These are phyloP conservation scores for Didymosphaeria variabile DNA, from an alignment of 2,329 filamentous ascomycete species.

Conservation along the genomic window DNA sequence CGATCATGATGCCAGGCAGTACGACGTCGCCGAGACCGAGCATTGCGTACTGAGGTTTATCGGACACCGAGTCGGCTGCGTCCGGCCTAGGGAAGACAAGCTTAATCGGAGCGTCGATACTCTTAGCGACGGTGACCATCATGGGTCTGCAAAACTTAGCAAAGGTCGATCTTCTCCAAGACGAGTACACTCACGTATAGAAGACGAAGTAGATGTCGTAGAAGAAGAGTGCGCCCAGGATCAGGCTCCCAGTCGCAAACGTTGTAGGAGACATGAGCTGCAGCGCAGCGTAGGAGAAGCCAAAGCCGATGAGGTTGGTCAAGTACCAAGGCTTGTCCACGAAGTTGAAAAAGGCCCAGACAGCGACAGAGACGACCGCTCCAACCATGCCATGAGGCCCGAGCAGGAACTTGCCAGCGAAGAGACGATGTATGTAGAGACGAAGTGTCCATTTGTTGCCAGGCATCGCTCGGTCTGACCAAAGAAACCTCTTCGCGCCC, in stretches of 20 bases:
- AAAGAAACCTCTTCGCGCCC: slow-evolving; percentile 51
- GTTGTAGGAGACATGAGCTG: slow-evolving; percentile 89
- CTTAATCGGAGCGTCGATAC: slow-evolving; percentile 91
- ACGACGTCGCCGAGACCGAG: slow-evolving; percentile 95
- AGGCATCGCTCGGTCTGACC: slow-evolving; percentile 59
- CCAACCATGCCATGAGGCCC: slow-evolving; percentile 64
- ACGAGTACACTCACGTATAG: slow-evolving; percentile 68
- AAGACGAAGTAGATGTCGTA: slow-evolving; percentile 97
- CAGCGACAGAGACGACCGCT: slow-evolving; percentile 62
- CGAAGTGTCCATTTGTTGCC: slow-evolving; percentile 62
- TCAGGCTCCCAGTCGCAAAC: slow-evolving; percentile 80
- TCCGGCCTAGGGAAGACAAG: slow-evolving; percentile 79
- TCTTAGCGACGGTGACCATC: slow-evolving; percentile 88
- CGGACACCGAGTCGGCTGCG: slow-evolving; percentile 54
- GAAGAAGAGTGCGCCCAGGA: slow-evolving; percentile 83
- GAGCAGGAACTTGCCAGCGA: slow-evolving; percentile 62
- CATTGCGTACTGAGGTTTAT: slow-evolving; percentile 67
- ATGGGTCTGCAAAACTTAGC: slow-evolving; percentile 64
- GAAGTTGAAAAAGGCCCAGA: slow-evolving; percentile 71
- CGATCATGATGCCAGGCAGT: slow-evolving; percentile 89
- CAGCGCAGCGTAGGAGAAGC: slow-evolving; percentile 84
- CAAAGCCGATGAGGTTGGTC: slow-evolving; percentile 87
- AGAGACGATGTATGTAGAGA: slow-evolving; percentile 63
- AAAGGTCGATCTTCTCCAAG: background rate
- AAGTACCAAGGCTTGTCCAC: slow-evolving; percentile 72